phyloP scores from a whole-genome alignment of 2,329 filamentous ascomycete species.

The Paecilomyces sp. region DNA sequence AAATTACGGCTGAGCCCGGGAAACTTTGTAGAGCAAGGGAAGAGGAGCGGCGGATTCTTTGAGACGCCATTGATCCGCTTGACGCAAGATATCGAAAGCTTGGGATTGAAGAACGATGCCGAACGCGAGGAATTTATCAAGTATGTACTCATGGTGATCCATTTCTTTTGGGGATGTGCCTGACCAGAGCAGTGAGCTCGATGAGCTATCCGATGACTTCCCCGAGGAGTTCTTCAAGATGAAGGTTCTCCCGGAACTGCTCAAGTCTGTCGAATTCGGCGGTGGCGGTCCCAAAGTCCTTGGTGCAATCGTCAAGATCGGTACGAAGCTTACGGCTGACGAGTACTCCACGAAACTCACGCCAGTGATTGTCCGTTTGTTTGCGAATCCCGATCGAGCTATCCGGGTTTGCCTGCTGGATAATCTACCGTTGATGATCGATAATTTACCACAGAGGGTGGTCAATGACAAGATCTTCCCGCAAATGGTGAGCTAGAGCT shows the following conservation, averaged over 20 bases:
- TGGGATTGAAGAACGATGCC: constrained; percentile 76
- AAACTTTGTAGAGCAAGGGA: constrained; percentile 85
- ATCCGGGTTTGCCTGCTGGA: constrained; percentile 87
- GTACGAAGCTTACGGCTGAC: constrained; percentile 75
- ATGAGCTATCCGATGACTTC: constrained; percentile 83
- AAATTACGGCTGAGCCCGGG: constrained; percentile 78
- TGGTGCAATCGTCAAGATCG: constrained; percentile 80
- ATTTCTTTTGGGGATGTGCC: not conserved
- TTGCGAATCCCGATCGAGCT: constrained; percentile 84
- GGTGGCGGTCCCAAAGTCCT: constrained; percentile 92
- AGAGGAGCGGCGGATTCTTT: constrained; percentile 76
- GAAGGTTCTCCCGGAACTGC: constrained; percentile 86
- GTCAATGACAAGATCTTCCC: constrained; percentile 98
- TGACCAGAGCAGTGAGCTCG: constrained; percentile 55
- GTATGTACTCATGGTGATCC: constrained; percentile 33
- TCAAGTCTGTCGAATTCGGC: constrained; percentile 99
- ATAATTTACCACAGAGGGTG: constrained; percentile 75
- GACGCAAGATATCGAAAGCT: constrained; percentile 84
- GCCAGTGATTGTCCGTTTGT: constrained; percentile 79
- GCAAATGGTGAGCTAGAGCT: constrained; percentile 63
- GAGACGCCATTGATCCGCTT: constrained; percentile 87
- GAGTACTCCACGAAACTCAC: constrained; percentile 82
- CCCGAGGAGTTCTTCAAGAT: constrained; percentile 97
- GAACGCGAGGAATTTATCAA: constrained; percentile 81
- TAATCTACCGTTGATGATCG: constrained; percentile 83